Percentiles rank a stretch among this genome's conserved stretches.
Conservation (phyloP, 2,329 filamentous ascomycete genomes). For the Plenodomus biglobosus region DNA sequence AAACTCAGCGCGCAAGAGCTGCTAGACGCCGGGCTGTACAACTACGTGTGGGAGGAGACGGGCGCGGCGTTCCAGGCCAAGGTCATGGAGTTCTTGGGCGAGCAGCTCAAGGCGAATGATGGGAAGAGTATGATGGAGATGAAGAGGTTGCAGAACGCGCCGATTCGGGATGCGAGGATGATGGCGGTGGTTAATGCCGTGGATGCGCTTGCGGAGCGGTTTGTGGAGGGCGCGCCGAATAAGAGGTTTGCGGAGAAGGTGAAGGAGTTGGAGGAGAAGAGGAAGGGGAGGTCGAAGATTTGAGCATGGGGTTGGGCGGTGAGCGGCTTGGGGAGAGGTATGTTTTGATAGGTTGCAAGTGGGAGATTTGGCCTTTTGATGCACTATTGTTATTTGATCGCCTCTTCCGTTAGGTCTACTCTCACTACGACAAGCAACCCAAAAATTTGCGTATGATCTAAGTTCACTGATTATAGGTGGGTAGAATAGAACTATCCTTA, state of each 20-base stretch:
- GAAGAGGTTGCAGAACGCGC: slow-evolving; percentile 54
- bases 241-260: slow-evolving; percentile 50
- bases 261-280: slow-evolving; percentile 39
- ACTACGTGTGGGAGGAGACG: slow-evolving; percentile 47
- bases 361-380: too few species aligned
- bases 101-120: slow-evolving; percentile 51
- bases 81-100: slow-evolving; percentile 48
- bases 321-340: too few species aligned
- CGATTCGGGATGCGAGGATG: slow-evolving; percentile 49
- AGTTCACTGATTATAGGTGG: too few species aligned
- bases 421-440: too few species aligned
- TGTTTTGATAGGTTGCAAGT: too few species aligned
- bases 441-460: too few species aligned
- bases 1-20: slow-evolving; percentile 50
- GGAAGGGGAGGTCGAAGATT: slow-evolving; percentile 34
- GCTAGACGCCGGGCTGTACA: slow-evolving; percentile 50
- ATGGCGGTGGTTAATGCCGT: slow-evolving; percentile 52
- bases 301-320: slow-evolving; percentile 15
- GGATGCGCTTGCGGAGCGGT: slow-evolving; percentile 53
- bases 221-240: slow-evolving; percentile 51
- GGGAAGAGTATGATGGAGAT: slow-evolving; percentile 57
- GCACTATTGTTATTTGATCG: too few species aligned
- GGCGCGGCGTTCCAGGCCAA: slow-evolving; percentile 47
- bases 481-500: too few species aligned
- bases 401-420: too few species aligned